Percentiles rank a stretch among this genome's conserved stretches.
Evolutionary conservation across 2,329 filamentous ascomycete species (phyloP).

Genomic region (Sclerotiophoma versabilis): DNA sequence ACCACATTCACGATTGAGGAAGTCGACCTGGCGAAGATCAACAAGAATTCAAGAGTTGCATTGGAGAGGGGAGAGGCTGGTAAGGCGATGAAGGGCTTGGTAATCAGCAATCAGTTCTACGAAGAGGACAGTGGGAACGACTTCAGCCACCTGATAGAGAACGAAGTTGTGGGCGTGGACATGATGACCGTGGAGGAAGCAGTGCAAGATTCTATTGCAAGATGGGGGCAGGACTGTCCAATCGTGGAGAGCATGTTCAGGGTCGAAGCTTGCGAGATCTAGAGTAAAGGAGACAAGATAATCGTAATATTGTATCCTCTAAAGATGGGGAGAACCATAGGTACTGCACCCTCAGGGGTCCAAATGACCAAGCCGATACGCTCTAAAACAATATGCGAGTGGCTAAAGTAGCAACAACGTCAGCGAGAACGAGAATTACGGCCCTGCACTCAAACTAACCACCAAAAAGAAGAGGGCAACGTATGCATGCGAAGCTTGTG

Average conservation of each 20-base stretch:
- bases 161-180: constrained; percentile 39
- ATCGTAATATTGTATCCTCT: no score
- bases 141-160: constrained; percentile 38
- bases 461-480: no score
- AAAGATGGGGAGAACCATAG: no score
- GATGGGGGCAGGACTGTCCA: constrained; percentile 29
- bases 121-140: constrained; percentile 36
- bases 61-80: constrained; percentile 35
- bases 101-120: constrained; percentile 44
- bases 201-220: constrained; percentile 33
- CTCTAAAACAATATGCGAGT: no score
- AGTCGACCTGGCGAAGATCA: constrained; percentile 40
- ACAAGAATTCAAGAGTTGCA: constrained; percentile 34
- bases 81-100: constrained; percentile 42
- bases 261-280: constrained; percentile 38
- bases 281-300: not conserved
- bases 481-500: no score
- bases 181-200: constrained; percentile 37
- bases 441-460: no score
- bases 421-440: no score
- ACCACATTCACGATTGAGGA: constrained; percentile 32
- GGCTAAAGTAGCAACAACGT: no score
- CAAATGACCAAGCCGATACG: no score
- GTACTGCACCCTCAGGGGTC: no score
- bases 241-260: constrained; percentile 40